These are phyloP conservation scores for Coleophoma cylindrospora DNA, from an alignment of 2,329 filamentous ascomycete genomes.

Conservation along the genomic window DNA sequence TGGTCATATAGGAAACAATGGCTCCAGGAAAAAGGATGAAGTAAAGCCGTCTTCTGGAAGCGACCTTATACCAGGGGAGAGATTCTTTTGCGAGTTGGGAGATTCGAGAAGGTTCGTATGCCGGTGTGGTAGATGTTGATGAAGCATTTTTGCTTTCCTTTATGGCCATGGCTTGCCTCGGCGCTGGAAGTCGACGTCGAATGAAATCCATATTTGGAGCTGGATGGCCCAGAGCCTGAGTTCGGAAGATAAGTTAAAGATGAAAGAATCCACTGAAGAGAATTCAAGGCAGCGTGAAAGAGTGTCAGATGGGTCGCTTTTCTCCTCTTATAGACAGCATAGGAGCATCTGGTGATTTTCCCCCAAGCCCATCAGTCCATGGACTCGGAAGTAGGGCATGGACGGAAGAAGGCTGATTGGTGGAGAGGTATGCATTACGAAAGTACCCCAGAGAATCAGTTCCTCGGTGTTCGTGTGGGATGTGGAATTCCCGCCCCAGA, in stretches of 20 bases:
- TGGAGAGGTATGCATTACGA: no score
- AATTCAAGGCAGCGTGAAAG: no score
- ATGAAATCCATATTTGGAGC: conserved; percentile 16
- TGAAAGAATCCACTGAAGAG: no score
- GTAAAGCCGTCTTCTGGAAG: conserved; percentile 25
- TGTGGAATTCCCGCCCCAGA: background rate
- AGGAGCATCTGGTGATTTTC: no score
- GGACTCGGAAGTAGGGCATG: no score
- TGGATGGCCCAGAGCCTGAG: background rate
- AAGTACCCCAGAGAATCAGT: no score
- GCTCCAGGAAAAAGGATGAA: conserved; percentile 28
- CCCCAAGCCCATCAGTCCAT: no score
- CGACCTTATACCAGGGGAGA: conserved; percentile 26
- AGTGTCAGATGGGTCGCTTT: no score
- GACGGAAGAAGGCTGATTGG: no score
- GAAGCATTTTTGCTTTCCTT: background rate
- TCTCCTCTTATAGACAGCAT: no score
- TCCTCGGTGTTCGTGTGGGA: no score
- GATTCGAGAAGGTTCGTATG: conserved; percentile 23
- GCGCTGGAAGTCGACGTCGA: conserved; percentile 21
- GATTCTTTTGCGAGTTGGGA: conserved; percentile 21
- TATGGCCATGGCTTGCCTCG: conserved; percentile 17
- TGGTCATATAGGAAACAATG: conserved; percentile 34
- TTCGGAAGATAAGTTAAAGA: no score
- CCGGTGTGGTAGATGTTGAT: conserved; percentile 1